A percentile compares a stretch with the other conserved stretches of the same genome.
phyloP scores from a whole-genome alignment of 345 rosid species.

The Sisymbrium altissimum region DNA sequence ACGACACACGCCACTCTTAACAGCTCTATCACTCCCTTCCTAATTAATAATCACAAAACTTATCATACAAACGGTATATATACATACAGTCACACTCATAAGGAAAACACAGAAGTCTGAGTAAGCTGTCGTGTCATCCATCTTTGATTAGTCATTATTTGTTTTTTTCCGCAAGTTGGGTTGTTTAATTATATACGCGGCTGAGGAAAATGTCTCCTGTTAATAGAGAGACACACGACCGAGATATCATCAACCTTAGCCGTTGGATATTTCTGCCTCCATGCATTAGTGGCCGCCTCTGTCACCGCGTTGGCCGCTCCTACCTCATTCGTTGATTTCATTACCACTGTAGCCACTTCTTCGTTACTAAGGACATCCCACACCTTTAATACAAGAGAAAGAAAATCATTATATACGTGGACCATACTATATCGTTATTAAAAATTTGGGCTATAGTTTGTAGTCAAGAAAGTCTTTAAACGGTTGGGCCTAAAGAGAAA shows the following conservation, averaged over 20 bases:
- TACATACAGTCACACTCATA: constrained; percentile 1
- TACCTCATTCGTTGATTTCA: constrained; percentile 39
- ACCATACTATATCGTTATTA: neutral
- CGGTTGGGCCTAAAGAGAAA: neutral
- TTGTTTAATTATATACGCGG: constrained; percentile 1
- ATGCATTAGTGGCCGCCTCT: constrained; percentile 56
- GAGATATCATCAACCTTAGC: constrained; percentile 70
- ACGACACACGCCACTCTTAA: constrained; percentile 19
- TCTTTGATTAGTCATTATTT: neutral
- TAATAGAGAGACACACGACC: constrained; percentile 58
- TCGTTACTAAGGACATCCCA: constrained; percentile 81
- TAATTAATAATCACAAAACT: neutral
- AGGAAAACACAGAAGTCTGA: neutral
- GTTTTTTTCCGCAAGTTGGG: neutral
- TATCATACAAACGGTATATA: neutral
- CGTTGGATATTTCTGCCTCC: constrained; percentile 62
- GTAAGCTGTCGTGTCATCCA: constrained; percentile 11
- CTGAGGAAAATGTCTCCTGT: constrained; percentile 3
- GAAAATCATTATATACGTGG: neutral
- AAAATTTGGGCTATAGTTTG: neutral
- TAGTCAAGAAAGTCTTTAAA: neutral
- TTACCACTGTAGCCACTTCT: constrained; percentile 51
- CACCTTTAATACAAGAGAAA: constrained; percentile 36
- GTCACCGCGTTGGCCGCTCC: constrained; percentile 59
- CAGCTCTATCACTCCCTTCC: neutral